Base-by-base conservation (phyloP, 2,329 filamentous ascomycete species). In the Ophiostoma himal-ulmi region DNA sequence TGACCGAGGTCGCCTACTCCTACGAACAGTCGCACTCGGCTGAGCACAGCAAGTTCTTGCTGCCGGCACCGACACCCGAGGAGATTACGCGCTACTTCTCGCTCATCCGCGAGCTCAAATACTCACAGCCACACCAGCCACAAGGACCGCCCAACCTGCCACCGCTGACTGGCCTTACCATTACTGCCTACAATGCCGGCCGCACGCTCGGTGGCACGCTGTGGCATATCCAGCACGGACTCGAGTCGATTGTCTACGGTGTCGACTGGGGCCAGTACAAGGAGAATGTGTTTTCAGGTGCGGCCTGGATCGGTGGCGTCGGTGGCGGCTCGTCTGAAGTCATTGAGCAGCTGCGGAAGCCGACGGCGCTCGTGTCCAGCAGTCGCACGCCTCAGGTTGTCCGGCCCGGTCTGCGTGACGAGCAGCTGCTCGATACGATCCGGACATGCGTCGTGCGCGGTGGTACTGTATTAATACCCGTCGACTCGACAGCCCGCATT, bases 241-340 rank as follows among this genome's bases (percentile, higher is more conserved):
- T 97, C 77, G 95, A 99, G 79, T 97, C 94, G 0, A 94, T 99
- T 60, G 94, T 99, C 0, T 98, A 99, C 76, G 94, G 95, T 0
- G 92, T 97, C 22, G 94, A 98, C 77, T 99, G 95, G 95, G 97
- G 97, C 76, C 94, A 97, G 80, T 93, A 91, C n/a, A 88, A 93
- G 75, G 95, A 99, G 78, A 96, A 97, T 80, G 93, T 98, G 20
- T 89, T 97, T 72, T 89, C 94, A 0, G 94, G 94, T 73, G 95
- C 95, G 30, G 93, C 94, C 36, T 98, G 95, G 93, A 85, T 99
- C 60, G 93, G 92, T 65, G 92, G 92, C 6, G 89, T 75, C 4
- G 75, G 77, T 62, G 75, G 89, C 0, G 92, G 92, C 57, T 92
- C 93, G 26, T 90, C 92, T 10, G 93, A 97, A 77, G 93, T 99